These are phyloP conservation scores for Dichomitus squalens DNA, from an alignment of 1,284 basidiomycete genomes.

Conservation along the genomic window DNA sequence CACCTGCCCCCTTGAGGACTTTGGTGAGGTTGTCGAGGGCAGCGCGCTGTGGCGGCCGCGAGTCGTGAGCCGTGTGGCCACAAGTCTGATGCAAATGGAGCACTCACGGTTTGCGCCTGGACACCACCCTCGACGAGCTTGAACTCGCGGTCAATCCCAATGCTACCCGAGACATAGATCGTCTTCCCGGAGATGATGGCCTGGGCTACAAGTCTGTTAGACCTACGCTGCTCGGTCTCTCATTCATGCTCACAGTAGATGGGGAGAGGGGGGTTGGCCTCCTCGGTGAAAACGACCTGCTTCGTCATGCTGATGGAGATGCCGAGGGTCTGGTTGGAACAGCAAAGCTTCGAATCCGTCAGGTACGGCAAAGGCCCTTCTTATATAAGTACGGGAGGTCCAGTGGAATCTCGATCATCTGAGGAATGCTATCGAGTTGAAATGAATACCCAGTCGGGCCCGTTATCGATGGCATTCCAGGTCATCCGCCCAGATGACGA, in stretches of 20 bases:
- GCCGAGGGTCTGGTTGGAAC: background rate
- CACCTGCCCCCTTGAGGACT: slow-evolving; percentile 63
- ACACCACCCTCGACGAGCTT: slow-evolving; percentile 56
- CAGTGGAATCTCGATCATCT: background rate
- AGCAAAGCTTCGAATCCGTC: background rate
- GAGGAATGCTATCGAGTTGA: background rate
- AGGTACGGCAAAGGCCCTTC: background rate
- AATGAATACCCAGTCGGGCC: background rate
- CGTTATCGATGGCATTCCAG: slow-evolving; percentile 7
- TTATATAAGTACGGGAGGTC: background rate
- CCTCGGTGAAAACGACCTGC: slow-evolving; percentile 41
- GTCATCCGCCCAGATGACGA: background rate
- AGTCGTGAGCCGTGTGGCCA: background rate
- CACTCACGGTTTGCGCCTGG: slow-evolving; percentile 51
- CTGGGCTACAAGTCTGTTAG: slow-evolving; percentile 35
- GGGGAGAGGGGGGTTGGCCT: slow-evolving; percentile 51
- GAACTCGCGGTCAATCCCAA: slow-evolving; percentile 53
- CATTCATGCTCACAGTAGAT: slow-evolving; percentile 46
- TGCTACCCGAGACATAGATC: slow-evolving; percentile 63
- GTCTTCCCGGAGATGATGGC: slow-evolving; percentile 53
- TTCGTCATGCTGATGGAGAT: slow-evolving; percentile 29
- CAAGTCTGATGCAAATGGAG: background rate
- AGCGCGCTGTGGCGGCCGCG: slow-evolving; percentile 39
- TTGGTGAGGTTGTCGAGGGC: slow-evolving; percentile 60
- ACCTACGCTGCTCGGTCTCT: background rate